Evolutionary conservation across 805 yeast genomes (phyloP), one percentile per base, ranked within the genome.

Genomic region (Starmerella stellata): DNA sequence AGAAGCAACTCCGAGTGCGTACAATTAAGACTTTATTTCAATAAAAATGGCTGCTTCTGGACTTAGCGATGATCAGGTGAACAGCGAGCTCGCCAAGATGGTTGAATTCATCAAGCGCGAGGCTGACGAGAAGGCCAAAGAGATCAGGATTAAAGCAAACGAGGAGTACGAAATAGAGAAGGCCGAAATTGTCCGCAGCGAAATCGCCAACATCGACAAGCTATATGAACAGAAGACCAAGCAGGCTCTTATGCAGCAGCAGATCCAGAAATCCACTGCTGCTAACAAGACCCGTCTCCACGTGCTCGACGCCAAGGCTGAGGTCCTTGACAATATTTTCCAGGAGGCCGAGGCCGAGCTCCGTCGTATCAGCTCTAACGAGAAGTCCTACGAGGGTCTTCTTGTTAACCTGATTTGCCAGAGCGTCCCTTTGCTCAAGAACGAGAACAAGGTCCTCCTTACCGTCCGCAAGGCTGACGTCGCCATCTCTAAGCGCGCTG

Each of bases 141-240:
- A 90, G 63, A 83, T 90, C 56, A 75, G 70, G 58, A 68, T 90
- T 54, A 92, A 90, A 66, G 95, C 96, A 33, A 94, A 92, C 59
- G 98, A 90, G 62, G 99, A 90, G 65, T 90, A 87, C 59, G 96
- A 90, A 62, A 85, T 90, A 54, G 98, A 90, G 60, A 90, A 90
- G 68, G 87, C 95, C 18, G 74, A 82, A 41, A 75, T 90, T 55
- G 96, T 90, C 42, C 80, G 96, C 55, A 70, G 82, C 13, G 98
- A 90, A 63, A 78, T 78, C 40, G 76, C 90, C 37, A 73, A 85
- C 38, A 82, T 90, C 50, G 98, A 90, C 58, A 63, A 75, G 16
- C 64, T 70, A 30, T 81, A 75, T 57, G 85, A 78, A 46, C 74
- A 72, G 51, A 82, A 80, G 58, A 69, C 79, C 63, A 87, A 90